phyloP scores from a whole-genome alignment of 148 eudicot species.

The Pouteria glomerata region DNA sequence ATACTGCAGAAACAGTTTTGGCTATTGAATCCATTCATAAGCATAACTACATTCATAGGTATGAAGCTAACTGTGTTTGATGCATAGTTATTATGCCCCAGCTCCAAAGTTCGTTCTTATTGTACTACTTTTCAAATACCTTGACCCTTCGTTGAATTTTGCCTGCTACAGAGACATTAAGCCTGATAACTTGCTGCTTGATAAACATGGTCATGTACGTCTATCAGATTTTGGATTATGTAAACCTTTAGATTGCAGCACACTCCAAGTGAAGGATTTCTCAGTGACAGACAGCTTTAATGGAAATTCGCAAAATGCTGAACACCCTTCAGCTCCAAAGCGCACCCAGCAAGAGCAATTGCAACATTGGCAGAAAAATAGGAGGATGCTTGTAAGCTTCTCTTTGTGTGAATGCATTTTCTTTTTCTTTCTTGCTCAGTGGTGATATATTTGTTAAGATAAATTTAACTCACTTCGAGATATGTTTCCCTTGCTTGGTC shows the following conservation, averaged over 20 bases:
- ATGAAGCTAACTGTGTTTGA: conserved; percentile 15
- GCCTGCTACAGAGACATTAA: conserved; percentile 78
- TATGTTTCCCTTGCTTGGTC: conserved; percentile 1
- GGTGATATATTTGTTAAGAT: neutral
- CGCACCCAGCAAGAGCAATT: conserved; percentile 96
- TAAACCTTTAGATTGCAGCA: conserved; percentile 94
- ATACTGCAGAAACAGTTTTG: conserved; percentile 91
- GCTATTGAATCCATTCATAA: conserved; percentile 97
- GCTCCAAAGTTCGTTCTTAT: neutral
- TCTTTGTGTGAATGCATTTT: neutral
- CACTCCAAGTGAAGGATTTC: conserved; percentile 83
- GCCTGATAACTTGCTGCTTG: conserved; percentile 97
- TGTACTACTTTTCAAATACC: neutral
- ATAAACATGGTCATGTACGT: conserved; percentile 81
- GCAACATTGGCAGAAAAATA: conserved; percentile 95
- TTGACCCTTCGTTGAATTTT: conserved; percentile 13
- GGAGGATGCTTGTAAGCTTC: conserved; percentile 80
- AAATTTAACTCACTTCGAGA: neutral
- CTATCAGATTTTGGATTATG: conserved; percentile 95
- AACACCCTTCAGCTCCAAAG: conserved; percentile 56
- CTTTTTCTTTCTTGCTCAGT: conserved; percentile 1
- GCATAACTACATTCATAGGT: conserved; percentile 95
- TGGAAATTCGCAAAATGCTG: conserved; percentile 50
- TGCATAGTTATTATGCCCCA: neutral
- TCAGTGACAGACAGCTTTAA: conserved; percentile 33